Evolutionary conservation across 495 filamentous ascomycete species (phyloP).

Genomic region (Trichoderma parareesei): DNA sequence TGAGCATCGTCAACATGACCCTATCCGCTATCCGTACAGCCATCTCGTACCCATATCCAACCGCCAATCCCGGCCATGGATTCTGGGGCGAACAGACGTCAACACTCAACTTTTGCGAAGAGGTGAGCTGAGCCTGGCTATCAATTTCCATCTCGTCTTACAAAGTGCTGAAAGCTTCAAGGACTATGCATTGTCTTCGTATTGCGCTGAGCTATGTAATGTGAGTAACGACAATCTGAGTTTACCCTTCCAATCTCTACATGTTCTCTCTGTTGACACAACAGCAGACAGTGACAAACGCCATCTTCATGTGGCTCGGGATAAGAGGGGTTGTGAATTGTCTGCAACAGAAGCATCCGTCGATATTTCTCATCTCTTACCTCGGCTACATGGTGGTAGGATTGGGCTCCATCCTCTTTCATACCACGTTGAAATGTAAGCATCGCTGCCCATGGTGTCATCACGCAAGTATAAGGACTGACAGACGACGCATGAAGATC

Average conservation of each 20-base stretch:
- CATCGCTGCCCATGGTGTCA: constrained; percentile 1
- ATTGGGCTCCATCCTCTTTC: constrained; percentile 72
- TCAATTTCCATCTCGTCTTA: background rate
- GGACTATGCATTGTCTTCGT: constrained; percentile 43
- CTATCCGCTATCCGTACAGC: background rate
- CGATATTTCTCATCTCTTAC: constrained; percentile 63
- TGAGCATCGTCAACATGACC: background rate
- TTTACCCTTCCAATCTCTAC: background rate
- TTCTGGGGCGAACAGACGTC: constrained; percentile 83
- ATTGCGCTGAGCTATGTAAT: constrained; percentile 40
- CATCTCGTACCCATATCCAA: background rate
- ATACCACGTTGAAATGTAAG: constrained; percentile 73
- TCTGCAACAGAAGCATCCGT: constrained; percentile 58
- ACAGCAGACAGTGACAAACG: constrained; percentile 71
- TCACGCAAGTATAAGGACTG: background rate
- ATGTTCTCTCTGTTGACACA: background rate
- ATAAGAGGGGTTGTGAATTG: constrained; percentile 65
- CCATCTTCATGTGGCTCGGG: constrained; percentile 67
- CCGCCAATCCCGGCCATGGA: constrained; percentile 35
- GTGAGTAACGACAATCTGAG: background rate
- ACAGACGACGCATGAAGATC: constrained; percentile 49
- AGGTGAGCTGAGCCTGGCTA: constrained; percentile 42
- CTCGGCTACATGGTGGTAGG: constrained; percentile 74
- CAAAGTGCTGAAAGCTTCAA: constrained; percentile 15
- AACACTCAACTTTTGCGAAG: constrained; percentile 91